Base-by-base conservation (phyloP, 129 eudicot genomes). In the Rutidosis leptorrhynchoides region DNA sequence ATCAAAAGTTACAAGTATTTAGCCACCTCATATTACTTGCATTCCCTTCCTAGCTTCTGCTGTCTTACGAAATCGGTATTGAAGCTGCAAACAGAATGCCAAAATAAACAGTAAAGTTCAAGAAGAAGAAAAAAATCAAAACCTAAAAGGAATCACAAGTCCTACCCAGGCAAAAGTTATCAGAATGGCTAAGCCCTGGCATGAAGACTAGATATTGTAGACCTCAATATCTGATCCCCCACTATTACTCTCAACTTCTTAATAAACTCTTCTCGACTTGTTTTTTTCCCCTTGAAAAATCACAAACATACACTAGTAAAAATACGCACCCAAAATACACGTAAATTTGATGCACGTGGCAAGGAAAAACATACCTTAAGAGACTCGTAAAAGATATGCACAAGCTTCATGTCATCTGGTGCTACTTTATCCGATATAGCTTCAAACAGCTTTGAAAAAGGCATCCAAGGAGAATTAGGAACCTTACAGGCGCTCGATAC, bases 381-480 rank as follows among this genome's bases (percentile, higher is more conserved):
- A 46, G 67, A 65, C 26, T 79, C 87, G 52, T 85, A 85, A 11
- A 79, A 65, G 29, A 42, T 30, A 55, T 20, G 65, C 28, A 85
- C 74, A 55, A 73, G 61, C 32, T 79, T 73, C 90, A 85, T 79
- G 12, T 79, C 80, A 6, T 64, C 58, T 2, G 75, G 60, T 57
- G 76, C 68, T 55, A 85, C 76, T 79, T 81, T 74, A 46, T 73
- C 70, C 5, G 84, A 76, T 23, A 85, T 73, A 30, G 84, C 91
- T 35, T 59, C 83, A 70, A 82, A 76, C 62, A 85, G 70, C 83
- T 73, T 65, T 19, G 85, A 72, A 12, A 85, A 85, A 6, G 87
- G 81, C 85, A 85, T 79, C 85, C 85, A 82, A 26, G 87, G 91
- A 17, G 91, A 85, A 40, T 82, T 85, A 40, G 91, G 91, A 67